Conservation (phyloP, 371 early-diverging fungal genomes). For the Mortierella sp. region DNA sequence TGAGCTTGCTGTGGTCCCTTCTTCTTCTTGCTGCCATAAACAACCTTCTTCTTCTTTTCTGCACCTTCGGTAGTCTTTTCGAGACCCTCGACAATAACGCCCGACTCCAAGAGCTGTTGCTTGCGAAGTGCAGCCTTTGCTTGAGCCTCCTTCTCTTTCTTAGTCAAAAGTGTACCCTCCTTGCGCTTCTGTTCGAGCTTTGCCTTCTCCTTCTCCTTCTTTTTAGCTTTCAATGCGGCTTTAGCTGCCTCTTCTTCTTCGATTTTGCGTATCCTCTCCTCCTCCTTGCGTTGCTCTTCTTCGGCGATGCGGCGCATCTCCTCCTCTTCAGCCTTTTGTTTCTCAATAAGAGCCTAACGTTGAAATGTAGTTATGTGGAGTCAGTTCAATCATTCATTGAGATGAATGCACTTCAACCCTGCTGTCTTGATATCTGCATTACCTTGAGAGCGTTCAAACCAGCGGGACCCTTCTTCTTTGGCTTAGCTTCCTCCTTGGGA, state of each 20-base stretch:
- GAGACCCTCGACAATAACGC: slow-evolving; percentile 86
- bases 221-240: slow-evolving; percentile 74
- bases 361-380: not conserved
- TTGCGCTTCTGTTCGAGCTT: slow-evolving; percentile 92
- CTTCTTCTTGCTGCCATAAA: slow-evolving; percentile 72
- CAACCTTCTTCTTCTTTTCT: slow-evolving; percentile 63
- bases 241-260: slow-evolving; percentile 65
- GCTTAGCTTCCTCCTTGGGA: slow-evolving; percentile 59
- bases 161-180: slow-evolving; percentile 93
- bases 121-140: slow-evolving; percentile 78
- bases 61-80: slow-evolving; percentile 49
- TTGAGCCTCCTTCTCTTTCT: slow-evolving; percentile 93
- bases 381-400: not conserved
- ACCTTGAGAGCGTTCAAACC: slow-evolving; percentile 78
- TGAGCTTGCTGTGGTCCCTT: slow-evolving; percentile 63
- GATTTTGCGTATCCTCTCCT: slow-evolving; percentile 64
- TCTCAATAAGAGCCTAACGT: slow-evolving; percentile 47
- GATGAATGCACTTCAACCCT: not conserved
- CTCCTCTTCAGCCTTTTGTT: slow-evolving; percentile 66
- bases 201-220: slow-evolving; percentile 81
- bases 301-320: slow-evolving; percentile 67
- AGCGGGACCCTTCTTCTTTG: slow-evolving; percentile 73
- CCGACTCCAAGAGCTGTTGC: slow-evolving; percentile 84
- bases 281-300: slow-evolving; percentile 66
- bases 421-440: not conserved